These are phyloP conservation scores for Candida peoriensis DNA, from an alignment of 805 yeast species.

Conservation along the genomic window DNA sequence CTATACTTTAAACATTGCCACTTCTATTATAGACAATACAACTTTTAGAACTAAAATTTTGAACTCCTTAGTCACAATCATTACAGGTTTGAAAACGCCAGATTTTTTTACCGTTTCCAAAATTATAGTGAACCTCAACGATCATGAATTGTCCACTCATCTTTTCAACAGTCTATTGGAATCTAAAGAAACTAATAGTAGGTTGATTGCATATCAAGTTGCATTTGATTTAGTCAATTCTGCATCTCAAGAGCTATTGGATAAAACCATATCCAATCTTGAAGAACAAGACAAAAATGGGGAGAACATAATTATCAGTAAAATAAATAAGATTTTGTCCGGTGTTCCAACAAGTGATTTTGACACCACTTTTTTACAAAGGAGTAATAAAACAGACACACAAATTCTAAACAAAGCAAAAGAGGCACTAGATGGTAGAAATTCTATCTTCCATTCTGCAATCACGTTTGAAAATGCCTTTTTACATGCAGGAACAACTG, in stretches of 20 bases:
- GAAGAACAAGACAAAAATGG: constrained; percentile 25
- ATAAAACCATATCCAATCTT: constrained; percentile 43
- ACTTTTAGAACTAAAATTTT: constrained; percentile 63
- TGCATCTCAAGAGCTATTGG: constrained; percentile 85
- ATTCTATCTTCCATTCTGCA: constrained; percentile 92
- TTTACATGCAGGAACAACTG: constrained; percentile 94
- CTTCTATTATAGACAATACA: constrained; percentile 59
- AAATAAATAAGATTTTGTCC: constrained; percentile 65
- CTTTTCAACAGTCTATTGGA: constrained; percentile 58
- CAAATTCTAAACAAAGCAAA: constrained; percentile 79
- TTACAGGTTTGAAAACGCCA: constrained; percentile 54
- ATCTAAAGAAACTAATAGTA: constrained; percentile 34
- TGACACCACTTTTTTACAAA: constrained; percentile 80
- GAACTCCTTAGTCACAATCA: constrained; percentile 53
- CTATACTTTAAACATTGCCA: constrained; percentile 72
- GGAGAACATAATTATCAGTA: constrained; percentile 25
- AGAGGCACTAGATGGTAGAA: constrained; percentile 79
- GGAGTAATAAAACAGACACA: constrained; percentile 83
- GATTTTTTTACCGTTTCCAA: constrained; percentile 84
- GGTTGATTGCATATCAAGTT: constrained; percentile 77
- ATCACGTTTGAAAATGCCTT: constrained; percentile 93
- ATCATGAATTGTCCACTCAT: constrained; percentile 59
- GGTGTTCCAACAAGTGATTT: constrained; percentile 95
- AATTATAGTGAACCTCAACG: constrained; percentile 84
- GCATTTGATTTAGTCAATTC: constrained; percentile 92